Evolutionary conservation across 192 early-diverging fungal species (phyloP), one percentile per base, ranked within the genome.

Genomic region (Pilobolus umbonatus): DNA sequence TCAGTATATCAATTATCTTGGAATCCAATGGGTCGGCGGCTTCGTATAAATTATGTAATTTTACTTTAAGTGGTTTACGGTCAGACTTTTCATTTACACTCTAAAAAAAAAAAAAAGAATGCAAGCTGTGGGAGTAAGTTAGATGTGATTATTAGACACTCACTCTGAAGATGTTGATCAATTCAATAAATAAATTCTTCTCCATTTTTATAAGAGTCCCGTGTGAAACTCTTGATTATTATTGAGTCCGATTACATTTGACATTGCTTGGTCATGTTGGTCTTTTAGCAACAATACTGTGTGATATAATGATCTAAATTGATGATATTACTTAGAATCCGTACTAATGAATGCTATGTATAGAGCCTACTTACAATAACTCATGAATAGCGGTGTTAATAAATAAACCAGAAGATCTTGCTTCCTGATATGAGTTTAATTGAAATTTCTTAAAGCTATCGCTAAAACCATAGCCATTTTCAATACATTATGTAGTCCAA

Each of bases 271-370:
- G 31, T 35, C 19, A 36, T 53, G 30, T 34, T 53, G 50, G 50
- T 53, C 50, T 53, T 53, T 53, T 53, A 30, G 32, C 50, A 53
- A 53, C 29, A 53, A 53, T 55, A 55, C 35, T 55, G 53, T 55
- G 35, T 55, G 53, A 55, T 55, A 55, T 55, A 55, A 55, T 28
- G 32, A 38, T 55, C 53, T 39, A 55, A 55, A 55, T 55, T 55
- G 53, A 22, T 55, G 53, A 6, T 24, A 55, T 55, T n/a, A n/a
- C n/a, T 55, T 7, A 55, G 32, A 55, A 36, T 55, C 21, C 28
- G 53, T 55, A 55, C 53, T 55, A 39, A 55, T 55, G 35, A 36
- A 55, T 40, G 22, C 21, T 55, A 10, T 11, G 40, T 55, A 40
- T 55, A 55, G 28, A 39, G 51, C 24, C 17, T 55, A 39, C 35